Percentiles rank a stretch among this genome's conserved stretches.
These are phyloP conservation scores for Candida vaughaniae DNA, from an alignment of 805 yeast species.

Conservation along the genomic window DNA sequence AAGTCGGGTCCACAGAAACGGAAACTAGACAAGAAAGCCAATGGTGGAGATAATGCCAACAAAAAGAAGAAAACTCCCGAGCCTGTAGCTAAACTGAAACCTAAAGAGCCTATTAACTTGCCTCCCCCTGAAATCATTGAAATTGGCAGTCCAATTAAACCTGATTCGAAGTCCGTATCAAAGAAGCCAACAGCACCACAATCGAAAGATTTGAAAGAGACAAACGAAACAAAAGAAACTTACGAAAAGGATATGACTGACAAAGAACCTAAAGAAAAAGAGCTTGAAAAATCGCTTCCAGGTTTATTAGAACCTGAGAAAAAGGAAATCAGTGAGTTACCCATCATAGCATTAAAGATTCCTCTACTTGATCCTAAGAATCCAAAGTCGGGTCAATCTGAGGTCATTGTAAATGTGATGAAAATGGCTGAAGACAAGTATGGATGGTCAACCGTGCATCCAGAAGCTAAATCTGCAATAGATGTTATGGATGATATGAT, in stretches of 20 bases:
- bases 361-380: constrained; percentile 48
- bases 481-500: constrained; percentile 44
- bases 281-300: background rate
- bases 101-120: constrained; percentile 15
- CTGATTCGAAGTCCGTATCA: background rate
- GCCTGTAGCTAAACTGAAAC: constrained; percentile 15
- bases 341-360: constrained; percentile 55
- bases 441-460: constrained; percentile 73
- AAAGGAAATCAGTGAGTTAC: constrained; percentile 29
- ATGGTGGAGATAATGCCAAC: constrained; percentile 6
- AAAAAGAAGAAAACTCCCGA: constrained; percentile 18
- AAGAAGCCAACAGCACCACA: background rate
- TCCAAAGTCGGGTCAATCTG: constrained; percentile 57
- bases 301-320: constrained; percentile 12
- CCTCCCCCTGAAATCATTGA: constrained; percentile 22
- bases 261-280: background rate
- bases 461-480: constrained; percentile 58
- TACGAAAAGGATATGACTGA: background rate
- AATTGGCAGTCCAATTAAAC: background rate
- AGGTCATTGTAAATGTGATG: constrained; percentile 68
- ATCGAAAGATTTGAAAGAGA: background rate
- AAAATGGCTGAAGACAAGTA: constrained; percentile 79
- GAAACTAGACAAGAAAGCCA: constrained; percentile 11
- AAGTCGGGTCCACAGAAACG: constrained; percentile 7
- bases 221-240: background rate